A percentile compares a stretch with the other conserved stretches of the same genome.
Evolutionary conservation across 371 early-diverging fungal species (phyloP).

Genomic region (Lichtheimia hyalospora): DNA sequence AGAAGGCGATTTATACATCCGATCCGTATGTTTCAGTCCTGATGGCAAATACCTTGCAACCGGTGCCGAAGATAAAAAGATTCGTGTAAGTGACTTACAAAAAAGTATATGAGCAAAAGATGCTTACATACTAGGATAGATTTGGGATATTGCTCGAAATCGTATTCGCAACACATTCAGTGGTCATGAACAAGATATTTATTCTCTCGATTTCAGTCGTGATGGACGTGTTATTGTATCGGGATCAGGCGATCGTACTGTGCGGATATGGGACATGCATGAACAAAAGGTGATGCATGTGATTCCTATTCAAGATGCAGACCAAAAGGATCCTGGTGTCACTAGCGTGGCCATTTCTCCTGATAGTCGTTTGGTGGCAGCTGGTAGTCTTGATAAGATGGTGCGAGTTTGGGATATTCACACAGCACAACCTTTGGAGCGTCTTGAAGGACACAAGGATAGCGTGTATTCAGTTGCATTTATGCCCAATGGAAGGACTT

Average conservation of each 20-base stretch:
- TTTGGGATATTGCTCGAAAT: slow-evolving; percentile 70
- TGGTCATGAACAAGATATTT: slow-evolving; percentile 95
- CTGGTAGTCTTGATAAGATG: slow-evolving; percentile 87
- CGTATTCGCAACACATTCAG: slow-evolving; percentile 62
- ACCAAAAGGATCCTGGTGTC: slow-evolving; percentile 85
- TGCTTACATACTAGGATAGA: slow-evolving; percentile 28
- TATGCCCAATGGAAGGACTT: slow-evolving; percentile 82
- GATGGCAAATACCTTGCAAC: slow-evolving; percentile 93
- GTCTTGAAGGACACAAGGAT: slow-evolving; percentile 92
- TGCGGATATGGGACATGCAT: slow-evolving; percentile 81
- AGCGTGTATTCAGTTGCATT: slow-evolving; percentile 96
- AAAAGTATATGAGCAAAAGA: not conserved
- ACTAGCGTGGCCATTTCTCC: slow-evolving; percentile 89
- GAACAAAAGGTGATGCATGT: slow-evolving; percentile 66
- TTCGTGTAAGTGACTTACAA: slow-evolving; percentile 57
- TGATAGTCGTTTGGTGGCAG: slow-evolving; percentile 66
- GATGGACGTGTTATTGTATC: slow-evolving; percentile 87
- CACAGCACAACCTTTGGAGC: slow-evolving; percentile 74
- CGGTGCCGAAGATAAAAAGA: slow-evolving; percentile 95
- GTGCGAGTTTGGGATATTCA: slow-evolving; percentile 87
- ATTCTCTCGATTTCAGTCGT: slow-evolving; percentile 89
- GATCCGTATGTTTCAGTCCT: slow-evolving; percentile 96
- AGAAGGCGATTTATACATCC: slow-evolving; percentile 89
- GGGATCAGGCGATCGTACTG: slow-evolving; percentile 92
- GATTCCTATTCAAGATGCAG: slow-evolving; percentile 73